Evolutionary conservation across 2,329 filamentous ascomycete species (phyloP).

Genomic region (Paracamarosporium sp.): DNA sequence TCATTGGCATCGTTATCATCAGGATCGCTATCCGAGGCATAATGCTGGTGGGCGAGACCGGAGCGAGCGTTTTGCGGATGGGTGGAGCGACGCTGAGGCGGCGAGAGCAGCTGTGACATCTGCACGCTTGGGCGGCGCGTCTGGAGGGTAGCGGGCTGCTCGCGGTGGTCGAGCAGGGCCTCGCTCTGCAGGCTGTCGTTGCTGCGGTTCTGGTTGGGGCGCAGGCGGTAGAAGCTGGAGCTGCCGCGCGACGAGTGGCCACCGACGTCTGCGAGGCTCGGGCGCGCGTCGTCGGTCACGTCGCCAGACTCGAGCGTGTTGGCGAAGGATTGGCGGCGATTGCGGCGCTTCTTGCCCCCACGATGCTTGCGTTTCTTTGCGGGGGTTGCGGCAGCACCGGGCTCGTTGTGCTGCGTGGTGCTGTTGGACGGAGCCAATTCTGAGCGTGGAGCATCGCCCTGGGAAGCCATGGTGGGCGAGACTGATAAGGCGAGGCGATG

Average conservation of each 20-base stretch:
- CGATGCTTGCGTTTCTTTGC: conserved; percentile 76
- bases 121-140: conserved; percentile 54
- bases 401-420: neutral
- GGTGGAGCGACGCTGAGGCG: conserved; percentile 27
- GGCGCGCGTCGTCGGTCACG: conserved; percentile 59
- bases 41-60: conserved; percentile 37
- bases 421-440: neutral
- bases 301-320: conserved; percentile 65
- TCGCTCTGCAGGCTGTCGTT: conserved; percentile 90
- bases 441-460: neutral
- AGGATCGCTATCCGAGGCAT: conserved; percentile 54
- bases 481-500: neutral
- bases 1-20: conserved; percentile 57
- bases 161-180: conserved; percentile 84
- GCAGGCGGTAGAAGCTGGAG: conserved; percentile 62
- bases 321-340: conserved; percentile 82
- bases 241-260: conserved; percentile 43
- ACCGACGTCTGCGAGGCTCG: conserved; percentile 48
- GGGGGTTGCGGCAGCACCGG: conserved; percentile 16
- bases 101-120: conserved; percentile 34
- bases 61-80: conserved; percentile 25
- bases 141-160: conserved; percentile 47
- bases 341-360: conserved; percentile 77
- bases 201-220: conserved; percentile 71
- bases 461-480: neutral